phyloP scores from a whole-genome alignment of 2,329 filamentous ascomycete species.

The Fusarium ambrosium region DNA sequence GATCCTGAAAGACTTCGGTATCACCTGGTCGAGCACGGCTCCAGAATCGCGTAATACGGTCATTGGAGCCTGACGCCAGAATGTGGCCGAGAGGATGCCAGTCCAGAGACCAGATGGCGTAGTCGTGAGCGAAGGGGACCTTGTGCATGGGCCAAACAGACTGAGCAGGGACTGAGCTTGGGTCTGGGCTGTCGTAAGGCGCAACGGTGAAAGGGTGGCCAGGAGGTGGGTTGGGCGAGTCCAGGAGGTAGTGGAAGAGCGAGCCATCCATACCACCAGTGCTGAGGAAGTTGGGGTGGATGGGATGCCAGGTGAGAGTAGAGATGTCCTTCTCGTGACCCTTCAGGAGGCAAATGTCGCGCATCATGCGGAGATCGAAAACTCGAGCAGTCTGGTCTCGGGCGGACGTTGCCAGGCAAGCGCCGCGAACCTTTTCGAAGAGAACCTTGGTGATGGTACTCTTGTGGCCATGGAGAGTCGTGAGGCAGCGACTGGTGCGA shows the following conservation, averaged over 20 bases:
- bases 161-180: constrained; percentile 83
- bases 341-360: constrained; percentile 91
- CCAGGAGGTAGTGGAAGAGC: constrained; percentile 93
- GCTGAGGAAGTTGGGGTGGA: constrained; percentile 89
- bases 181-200: constrained; percentile 88
- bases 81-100: constrained; percentile 98
- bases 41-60: constrained; percentile 98
- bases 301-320: constrained; percentile 92
- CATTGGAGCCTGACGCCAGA: constrained; percentile 94
- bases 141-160: constrained; percentile 94
- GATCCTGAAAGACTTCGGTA: constrained; percentile 85
- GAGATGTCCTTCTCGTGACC: constrained; percentile 98
- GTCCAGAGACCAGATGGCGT: constrained; percentile 96
- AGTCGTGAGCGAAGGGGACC: constrained; percentile 89
- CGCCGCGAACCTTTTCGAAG: constrained; percentile 88
- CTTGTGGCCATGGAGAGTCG: constrained; percentile 95
- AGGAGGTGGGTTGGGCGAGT: constrained; percentile 88
- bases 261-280: constrained; percentile 93
- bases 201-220: constrained; percentile 80
- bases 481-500: constrained; percentile 88
- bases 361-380: constrained; percentile 98
- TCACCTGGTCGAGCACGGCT: constrained; percentile 91
- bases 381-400: constrained; percentile 93
- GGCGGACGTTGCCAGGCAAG: constrained; percentile 90
- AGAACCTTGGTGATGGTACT: constrained; percentile 94